These are phyloP conservation scores for Leptomonas seymouri DNA, from an alignment of 208 protist genomes.

Conservation along the genomic window DNA sequence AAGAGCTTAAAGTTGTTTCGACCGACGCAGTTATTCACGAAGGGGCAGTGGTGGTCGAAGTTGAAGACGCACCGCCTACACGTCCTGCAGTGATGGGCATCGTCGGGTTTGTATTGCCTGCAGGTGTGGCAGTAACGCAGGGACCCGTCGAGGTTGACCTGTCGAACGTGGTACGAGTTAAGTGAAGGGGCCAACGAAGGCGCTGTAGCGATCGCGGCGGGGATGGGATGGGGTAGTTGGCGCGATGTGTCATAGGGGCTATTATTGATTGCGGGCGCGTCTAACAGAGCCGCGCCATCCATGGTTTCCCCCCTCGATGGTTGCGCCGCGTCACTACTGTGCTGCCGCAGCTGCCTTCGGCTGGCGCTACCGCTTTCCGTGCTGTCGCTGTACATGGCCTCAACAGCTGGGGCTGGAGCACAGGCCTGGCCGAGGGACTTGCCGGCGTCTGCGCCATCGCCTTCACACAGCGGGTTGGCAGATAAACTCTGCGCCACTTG, in stretches of 20 bases:
- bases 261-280: not conserved
- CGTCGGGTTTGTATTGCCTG: constrained; percentile 74
- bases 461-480: not conserved
- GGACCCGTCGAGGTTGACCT: constrained; percentile 35
- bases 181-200: not conserved
- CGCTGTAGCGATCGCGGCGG: not conserved
- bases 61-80: constrained; percentile 77
- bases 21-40: constrained; percentile 92
- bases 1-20: constrained; percentile 90
- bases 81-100: constrained; percentile 83
- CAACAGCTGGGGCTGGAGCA: not conserved
- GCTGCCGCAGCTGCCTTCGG: not conserved
- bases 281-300: not conserved
- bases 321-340: not conserved
- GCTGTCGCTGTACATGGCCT: not conserved
- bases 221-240: not conserved
- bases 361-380: not conserved
- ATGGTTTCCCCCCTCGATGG: not conserved
- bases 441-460: not conserved
- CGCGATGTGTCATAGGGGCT: constrained; percentile 15
- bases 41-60: constrained; percentile 94
- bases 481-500: not conserved
- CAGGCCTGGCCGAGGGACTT: not conserved
- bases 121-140: constrained; percentile 75
- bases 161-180: constrained; percentile 50